phyloP scores from a whole-genome alignment of 1,139 yeast species.

The Candida anutae region DNA sequence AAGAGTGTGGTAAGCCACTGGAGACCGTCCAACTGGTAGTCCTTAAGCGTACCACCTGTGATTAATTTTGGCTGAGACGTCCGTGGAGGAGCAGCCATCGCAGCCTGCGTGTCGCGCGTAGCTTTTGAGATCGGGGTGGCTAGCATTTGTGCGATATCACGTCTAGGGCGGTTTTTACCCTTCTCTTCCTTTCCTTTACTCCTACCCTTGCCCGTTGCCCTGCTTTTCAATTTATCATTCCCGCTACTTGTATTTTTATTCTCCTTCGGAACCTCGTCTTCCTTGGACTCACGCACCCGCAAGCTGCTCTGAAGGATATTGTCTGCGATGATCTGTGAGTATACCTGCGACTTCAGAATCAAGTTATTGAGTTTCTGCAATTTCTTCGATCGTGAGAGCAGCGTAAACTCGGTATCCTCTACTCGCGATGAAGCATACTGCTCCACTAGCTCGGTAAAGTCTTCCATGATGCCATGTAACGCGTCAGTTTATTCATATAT shows the following conservation, averaged over 20 bases:
- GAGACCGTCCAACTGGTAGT: conserved; percentile 82
- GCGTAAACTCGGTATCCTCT: conserved; percentile 36
- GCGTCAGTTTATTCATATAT: too few species aligned
- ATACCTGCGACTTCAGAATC: conserved; percentile 76
- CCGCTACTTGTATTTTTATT: neutral
- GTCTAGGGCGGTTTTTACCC: conserved; percentile 4
- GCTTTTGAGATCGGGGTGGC: conserved; percentile 10
- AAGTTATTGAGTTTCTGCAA: conserved; percentile 58
- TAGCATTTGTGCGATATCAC: conserved; percentile 20
- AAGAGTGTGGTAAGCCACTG: conserved; percentile 85
- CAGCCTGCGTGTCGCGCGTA: conserved; percentile 3
- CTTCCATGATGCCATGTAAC: too few species aligned
- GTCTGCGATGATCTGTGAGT: conserved; percentile 76
- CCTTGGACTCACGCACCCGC: conserved; percentile 16
- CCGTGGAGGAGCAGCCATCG: conserved; percentile 14
- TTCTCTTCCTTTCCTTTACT: conserved; percentile 1
- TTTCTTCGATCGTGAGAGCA: conserved; percentile 35
- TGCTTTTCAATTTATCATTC: neutral
- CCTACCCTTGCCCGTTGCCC: conserved; percentile 7
- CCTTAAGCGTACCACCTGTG: conserved; percentile 63
- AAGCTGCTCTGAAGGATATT: conserved; percentile 49
- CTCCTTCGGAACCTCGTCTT: conserved; percentile 7
- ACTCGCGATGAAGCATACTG: too few species aligned
- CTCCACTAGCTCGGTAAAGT: too few species aligned
- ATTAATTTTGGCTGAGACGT: conserved; percentile 57